A percentile compares a stretch with the other conserved stretches of the same genome.
These are phyloP conservation scores for Hirsutella rhossiliensis DNA, from an alignment of 2,329 filamentous ascomycete species.

Conservation along the genomic window DNA sequence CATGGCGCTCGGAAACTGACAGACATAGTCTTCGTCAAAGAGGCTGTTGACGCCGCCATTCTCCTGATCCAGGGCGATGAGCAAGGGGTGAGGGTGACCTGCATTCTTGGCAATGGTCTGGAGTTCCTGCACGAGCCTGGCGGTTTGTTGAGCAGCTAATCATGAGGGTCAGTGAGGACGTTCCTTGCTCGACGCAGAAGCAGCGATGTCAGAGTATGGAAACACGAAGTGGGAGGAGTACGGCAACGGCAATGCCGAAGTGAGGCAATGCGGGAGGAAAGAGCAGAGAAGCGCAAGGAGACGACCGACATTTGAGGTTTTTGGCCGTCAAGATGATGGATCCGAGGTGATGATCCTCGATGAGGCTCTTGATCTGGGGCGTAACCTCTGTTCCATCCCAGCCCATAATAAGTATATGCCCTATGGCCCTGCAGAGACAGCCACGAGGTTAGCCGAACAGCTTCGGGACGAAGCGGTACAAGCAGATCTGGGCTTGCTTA, in stretches of 20 bases:
- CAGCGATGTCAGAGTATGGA: neutral
- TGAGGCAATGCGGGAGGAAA: neutral
- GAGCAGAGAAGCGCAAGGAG: neutral
- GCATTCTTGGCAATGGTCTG: slow-evolving; percentile 86
- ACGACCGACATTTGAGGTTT: slow-evolving; percentile 65
- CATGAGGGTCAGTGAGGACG: slow-evolving; percentile 13
- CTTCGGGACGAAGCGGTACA: neutral
- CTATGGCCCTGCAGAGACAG: slow-evolving; percentile 45
- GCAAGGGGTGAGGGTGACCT: slow-evolving; percentile 76
- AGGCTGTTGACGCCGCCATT: slow-evolving; percentile 97
- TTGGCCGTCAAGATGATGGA: slow-evolving; percentile 77
- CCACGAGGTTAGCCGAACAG: slow-evolving; percentile 7
- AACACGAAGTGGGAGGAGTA: neutral
- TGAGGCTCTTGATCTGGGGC: slow-evolving; percentile 68
- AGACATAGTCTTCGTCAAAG: slow-evolving; percentile 90
- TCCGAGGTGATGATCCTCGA: slow-evolving; percentile 76
- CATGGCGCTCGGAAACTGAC: slow-evolving; percentile 96
- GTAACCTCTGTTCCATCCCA: slow-evolving; percentile 79
- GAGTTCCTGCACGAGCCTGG: slow-evolving; percentile 75
- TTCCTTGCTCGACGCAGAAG: neutral
- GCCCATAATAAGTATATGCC: slow-evolving; percentile 71
- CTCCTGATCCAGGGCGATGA: slow-evolving; percentile 91
- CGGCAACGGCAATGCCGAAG: neutral
- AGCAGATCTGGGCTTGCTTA: slow-evolving; percentile 28
- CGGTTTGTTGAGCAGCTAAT: slow-evolving; percentile 80